Conservation (phyloP, 208 protist genomes). For the Trypanosoma congolense region DNA sequence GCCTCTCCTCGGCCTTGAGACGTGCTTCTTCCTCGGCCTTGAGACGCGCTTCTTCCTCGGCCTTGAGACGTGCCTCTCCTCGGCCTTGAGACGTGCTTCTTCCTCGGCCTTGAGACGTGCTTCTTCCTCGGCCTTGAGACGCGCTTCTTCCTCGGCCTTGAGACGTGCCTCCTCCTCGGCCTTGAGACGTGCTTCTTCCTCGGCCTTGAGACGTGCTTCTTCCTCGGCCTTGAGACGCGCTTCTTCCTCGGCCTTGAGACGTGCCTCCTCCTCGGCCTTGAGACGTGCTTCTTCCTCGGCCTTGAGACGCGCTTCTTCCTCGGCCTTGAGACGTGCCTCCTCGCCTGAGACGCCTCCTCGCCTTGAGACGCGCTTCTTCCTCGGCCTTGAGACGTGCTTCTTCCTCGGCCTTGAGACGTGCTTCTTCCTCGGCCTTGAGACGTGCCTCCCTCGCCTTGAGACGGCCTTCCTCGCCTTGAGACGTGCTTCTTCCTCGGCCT, state of each 20-base stretch:
- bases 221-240: conserved; percentile 2
- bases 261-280: neutral
- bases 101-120: conserved; percentile 5
- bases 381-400: neutral
- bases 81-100: conserved; percentile 4
- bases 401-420: neutral
- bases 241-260: neutral
- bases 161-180: conserved; percentile 12
- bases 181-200: conserved; percentile 3
- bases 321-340: neutral
- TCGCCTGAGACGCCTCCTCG: no score
- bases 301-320: neutral
- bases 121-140: conserved; percentile 10
- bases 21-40: conserved; percentile 3
- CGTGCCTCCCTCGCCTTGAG: neutral
- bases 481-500: neutral
- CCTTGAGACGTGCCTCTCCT: conserved; percentile 5
- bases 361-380: neutral
- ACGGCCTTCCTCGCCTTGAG: neutral
- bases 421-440: neutral
- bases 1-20: neutral
- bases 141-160: conserved; percentile 15
- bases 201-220: neutral
- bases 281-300: neutral
- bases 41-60: conserved; percentile 1